Evolutionary conservation across 2,329 filamentous ascomycete species (phyloP).

Genomic region (Fusarium compactum): DNA sequence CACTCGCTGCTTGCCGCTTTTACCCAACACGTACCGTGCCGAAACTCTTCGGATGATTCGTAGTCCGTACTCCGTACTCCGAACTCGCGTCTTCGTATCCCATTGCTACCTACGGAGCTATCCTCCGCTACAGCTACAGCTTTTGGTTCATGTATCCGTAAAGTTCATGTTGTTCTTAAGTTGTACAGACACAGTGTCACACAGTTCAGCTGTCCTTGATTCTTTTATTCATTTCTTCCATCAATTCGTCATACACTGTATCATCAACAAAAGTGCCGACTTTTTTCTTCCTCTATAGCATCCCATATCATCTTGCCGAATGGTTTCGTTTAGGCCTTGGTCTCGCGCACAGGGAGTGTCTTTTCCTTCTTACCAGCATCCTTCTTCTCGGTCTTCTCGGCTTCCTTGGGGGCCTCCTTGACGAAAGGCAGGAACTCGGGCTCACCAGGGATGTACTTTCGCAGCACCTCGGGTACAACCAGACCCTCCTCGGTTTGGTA

Average conservation of each 20-base stretch:
- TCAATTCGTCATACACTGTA: constrained; percentile 29
- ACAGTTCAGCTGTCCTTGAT: constrained; percentile 1
- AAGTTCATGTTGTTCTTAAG: not conserved
- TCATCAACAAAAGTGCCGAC: constrained; percentile 20
- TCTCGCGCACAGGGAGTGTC: constrained; percentile 46
- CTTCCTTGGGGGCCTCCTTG: constrained; percentile 85
- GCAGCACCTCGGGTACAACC: constrained; percentile 82
- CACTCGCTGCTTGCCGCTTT: constrained; percentile 16
- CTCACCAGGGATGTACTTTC: constrained; percentile 89
- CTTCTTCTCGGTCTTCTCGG: constrained; percentile 47
- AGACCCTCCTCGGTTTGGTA: constrained; percentile 92
- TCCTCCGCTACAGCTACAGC: not conserved
- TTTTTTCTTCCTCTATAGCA: constrained; percentile 40
- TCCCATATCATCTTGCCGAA: constrained; percentile 5
- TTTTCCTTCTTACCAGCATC: constrained; percentile 45
- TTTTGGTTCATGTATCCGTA: not conserved
- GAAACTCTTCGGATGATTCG: not conserved
- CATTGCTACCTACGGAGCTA: not conserved
- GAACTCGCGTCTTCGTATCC: not conserved
- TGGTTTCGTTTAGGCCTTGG: constrained; percentile 41
- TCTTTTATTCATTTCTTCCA: constrained; percentile 11
- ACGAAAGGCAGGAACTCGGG: constrained; percentile 91
- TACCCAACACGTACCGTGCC: not conserved
- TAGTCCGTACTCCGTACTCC: constrained; percentile 11
- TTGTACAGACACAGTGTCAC: not conserved